Evolutionary conservation across 1,139 yeast species (phyloP).

Genomic region (Suhomyces taliae): DNA sequence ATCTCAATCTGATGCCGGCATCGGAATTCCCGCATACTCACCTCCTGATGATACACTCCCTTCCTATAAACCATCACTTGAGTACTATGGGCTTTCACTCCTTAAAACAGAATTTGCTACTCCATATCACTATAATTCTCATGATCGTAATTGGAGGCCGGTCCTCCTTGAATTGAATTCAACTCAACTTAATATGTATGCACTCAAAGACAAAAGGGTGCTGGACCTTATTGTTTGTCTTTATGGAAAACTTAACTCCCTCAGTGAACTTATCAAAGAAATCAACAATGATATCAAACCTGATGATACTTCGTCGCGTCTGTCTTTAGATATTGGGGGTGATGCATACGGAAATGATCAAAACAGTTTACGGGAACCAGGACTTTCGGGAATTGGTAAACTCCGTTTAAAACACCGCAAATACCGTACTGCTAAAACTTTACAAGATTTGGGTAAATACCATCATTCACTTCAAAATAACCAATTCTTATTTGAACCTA

Average conservation of each 20-base stretch:
- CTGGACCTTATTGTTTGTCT: slow-evolving; percentile 30
- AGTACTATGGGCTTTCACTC: slow-evolving; percentile 35
- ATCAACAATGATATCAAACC: slow-evolving; percentile 16
- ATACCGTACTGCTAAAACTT: slow-evolving; percentile 13
- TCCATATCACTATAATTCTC: slow-evolving; percentile 35
- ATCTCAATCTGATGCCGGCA: neutral
- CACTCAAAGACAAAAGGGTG: slow-evolving; percentile 27
- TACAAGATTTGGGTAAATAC: slow-evolving; percentile 20
- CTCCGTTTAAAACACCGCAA: slow-evolving; percentile 18
- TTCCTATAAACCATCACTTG: slow-evolving; percentile 31
- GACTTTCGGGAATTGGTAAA: slow-evolving; percentile 16
- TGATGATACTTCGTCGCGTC: slow-evolving; percentile 1
- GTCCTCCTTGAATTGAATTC: slow-evolving; percentile 56
- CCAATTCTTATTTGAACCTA: slow-evolving; percentile 41
- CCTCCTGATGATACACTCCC: slow-evolving; percentile 32
- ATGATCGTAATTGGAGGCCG: slow-evolving; percentile 43
- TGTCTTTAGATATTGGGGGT: slow-evolving; percentile 11
- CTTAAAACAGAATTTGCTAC: slow-evolving; percentile 39
- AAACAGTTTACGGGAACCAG: slow-evolving; percentile 15
- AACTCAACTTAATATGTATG: slow-evolving; percentile 52
- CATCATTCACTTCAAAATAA: slow-evolving; percentile 29
- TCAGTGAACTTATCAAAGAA: slow-evolving; percentile 19
- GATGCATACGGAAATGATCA: slow-evolving; percentile 26
- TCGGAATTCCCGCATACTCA: slow-evolving; percentile 20
- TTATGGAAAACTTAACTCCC: slow-evolving; percentile 30